phyloP scores from a whole-genome alignment of 2,329 filamentous ascomycete species.

The Xylariaceae sp. region DNA sequence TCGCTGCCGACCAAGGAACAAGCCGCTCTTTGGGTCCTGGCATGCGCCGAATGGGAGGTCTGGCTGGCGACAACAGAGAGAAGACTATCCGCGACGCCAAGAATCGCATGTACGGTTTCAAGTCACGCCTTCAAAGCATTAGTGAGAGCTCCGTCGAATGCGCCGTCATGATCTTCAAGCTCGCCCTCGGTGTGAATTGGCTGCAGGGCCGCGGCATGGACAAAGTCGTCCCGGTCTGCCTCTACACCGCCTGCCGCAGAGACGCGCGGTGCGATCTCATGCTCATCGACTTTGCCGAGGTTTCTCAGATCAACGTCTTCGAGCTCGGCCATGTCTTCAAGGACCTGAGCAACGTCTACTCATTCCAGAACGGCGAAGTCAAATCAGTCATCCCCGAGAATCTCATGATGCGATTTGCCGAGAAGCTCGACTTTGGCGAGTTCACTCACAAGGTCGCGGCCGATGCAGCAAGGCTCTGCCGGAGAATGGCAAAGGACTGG shows the following conservation, averaged over 20 bases:
- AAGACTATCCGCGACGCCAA: slow-evolving; percentile 52
- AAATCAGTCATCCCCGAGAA: slow-evolving; percentile 79
- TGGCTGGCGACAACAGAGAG: slow-evolving; percentile 51
- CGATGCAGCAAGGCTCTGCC: slow-evolving; percentile 81
- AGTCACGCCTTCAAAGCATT: slow-evolving; percentile 51
- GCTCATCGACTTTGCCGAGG: slow-evolving; percentile 92
- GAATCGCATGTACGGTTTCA: slow-evolving; percentile 59
- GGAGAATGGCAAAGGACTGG: slow-evolving; percentile 95
- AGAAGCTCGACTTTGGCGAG: slow-evolving; percentile 84
- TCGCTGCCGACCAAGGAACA: slow-evolving; percentile 80
- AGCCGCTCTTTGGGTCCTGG: slow-evolving; percentile 61
- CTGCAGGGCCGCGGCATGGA: slow-evolving; percentile 81
- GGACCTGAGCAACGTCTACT: slow-evolving; percentile 67
- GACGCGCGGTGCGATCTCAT: slow-evolving; percentile 78
- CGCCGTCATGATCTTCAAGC: slow-evolving; percentile 70
- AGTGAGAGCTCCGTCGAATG: slow-evolving; percentile 60
- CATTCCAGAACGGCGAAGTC: slow-evolving; percentile 56
- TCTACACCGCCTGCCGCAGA: slow-evolving; percentile 84
- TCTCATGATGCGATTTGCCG: slow-evolving; percentile 85
- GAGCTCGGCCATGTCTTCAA: slow-evolving; percentile 88
- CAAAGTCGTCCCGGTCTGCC: slow-evolving; percentile 82
- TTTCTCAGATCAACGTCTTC: slow-evolving; percentile 82
- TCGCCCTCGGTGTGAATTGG: slow-evolving; percentile 71
- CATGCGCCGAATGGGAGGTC: slow-evolving; percentile 56
- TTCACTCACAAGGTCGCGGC: slow-evolving; percentile 79